phyloP scores from a whole-genome alignment of 306 rosid species.

The Trifolium pratense region DNA sequence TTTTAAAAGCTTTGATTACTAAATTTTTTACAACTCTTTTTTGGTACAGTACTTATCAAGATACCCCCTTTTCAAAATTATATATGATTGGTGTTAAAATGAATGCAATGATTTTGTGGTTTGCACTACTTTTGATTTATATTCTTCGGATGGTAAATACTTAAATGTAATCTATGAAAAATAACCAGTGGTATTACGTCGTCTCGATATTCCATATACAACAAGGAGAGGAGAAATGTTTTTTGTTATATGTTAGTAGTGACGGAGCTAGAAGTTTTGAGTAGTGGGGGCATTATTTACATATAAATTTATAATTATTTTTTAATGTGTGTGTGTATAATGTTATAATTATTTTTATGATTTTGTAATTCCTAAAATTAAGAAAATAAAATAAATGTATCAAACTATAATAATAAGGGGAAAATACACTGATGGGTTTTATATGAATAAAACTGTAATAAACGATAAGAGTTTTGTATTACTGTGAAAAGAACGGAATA shows the following conservation, averaged over 20 bases:
- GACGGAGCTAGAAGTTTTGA: too few relatives aligned
- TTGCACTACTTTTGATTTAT: not conserved
- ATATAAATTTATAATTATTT: too few relatives aligned
- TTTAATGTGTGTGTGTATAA: too few relatives aligned
- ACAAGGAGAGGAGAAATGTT: not conserved
- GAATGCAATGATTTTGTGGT: constrained; percentile 7
- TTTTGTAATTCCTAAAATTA: too few relatives aligned
- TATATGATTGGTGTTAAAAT: not conserved
- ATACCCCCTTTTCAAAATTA: not conserved
- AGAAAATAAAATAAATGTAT: too few relatives aligned
- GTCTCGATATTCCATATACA: not conserved
- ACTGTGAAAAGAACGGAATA: too few relatives aligned
- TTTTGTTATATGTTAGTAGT: not conserved
- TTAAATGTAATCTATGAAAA: not conserved
- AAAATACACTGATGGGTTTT: too few relatives aligned
- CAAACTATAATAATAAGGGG: too few relatives aligned
- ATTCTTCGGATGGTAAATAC: not conserved
- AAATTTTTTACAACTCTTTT: not conserved
- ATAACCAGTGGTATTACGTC: not conserved
- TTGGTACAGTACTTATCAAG: not conserved
- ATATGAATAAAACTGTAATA: too few relatives aligned
- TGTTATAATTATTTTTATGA: too few relatives aligned
- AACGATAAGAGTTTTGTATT: too few relatives aligned
- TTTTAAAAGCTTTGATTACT: constrained; percentile 14
- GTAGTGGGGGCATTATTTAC: too few relatives aligned